These are phyloP conservation scores for Boletus subparvulus DNA, from an alignment of 768 basidiomycete genomes.

Conservation along the genomic window DNA sequence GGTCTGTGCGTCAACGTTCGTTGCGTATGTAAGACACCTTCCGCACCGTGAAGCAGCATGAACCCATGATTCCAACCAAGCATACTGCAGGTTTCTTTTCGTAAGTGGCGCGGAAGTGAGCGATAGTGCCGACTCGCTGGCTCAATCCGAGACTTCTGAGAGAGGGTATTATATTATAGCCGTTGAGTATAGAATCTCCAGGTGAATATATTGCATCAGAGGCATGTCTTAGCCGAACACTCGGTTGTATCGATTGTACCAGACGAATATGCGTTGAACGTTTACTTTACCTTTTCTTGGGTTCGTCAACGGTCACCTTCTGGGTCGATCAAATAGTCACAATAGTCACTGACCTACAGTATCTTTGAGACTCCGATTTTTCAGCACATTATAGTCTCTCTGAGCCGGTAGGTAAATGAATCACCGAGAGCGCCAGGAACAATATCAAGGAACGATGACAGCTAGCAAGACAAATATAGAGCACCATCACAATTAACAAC, in stretches of 20 bases:
- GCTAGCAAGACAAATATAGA: conserved; percentile 28
- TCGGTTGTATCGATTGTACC: background rate
- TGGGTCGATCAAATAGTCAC: conserved; percentile 3
- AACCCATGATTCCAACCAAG: conserved; percentile 14
- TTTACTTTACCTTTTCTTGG: background rate
- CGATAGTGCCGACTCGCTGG: conserved; percentile 21
- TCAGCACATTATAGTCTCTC: background rate
- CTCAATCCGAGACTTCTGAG: conserved; percentile 12
- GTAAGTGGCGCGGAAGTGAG: conserved; percentile 35
- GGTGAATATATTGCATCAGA: conserved; percentile 30
- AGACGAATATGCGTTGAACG: background rate
- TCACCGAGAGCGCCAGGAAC: conserved; percentile 21
- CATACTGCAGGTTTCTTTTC: conserved; percentile 24
- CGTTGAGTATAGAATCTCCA: conserved; percentile 13
- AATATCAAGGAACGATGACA: conserved; percentile 24
- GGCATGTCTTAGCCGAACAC: conserved; percentile 15
- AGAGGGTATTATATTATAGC: conserved; percentile 9
- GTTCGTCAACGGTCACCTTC: conserved; percentile 1
- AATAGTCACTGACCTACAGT: background rate
- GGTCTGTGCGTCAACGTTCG: conserved; percentile 18
- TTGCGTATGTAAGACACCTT: conserved; percentile 25
- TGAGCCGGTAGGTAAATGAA: background rate
- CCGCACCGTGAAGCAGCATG: conserved; percentile 18
- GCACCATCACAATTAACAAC: conserved; percentile 33
- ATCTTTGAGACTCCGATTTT: background rate